phyloP scores from a whole-genome alignment of 2,329 filamentous ascomycete species.

The Ophiocordyceps camponoti-saundersi region DNA sequence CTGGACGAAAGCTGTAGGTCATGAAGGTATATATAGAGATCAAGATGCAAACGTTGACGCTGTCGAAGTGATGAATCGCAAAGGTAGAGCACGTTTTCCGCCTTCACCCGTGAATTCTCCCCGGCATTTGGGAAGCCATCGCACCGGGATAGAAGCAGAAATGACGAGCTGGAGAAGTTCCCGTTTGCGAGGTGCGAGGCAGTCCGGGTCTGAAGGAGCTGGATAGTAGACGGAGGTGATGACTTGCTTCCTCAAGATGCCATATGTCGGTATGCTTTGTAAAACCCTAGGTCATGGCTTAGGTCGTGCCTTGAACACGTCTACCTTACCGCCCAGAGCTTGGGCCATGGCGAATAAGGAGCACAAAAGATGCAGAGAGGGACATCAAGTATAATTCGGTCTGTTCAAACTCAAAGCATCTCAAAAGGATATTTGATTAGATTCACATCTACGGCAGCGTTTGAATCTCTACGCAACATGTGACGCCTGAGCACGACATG shows the following conservation, averaged over 20 bases:
- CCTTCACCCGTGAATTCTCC: not conserved
- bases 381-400: too few relatives aligned
- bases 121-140: not conserved
- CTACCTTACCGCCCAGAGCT: too few relatives aligned
- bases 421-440: too few relatives aligned
- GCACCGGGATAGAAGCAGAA: too few relatives aligned
- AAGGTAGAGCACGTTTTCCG: not conserved
- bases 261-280: too few relatives aligned
- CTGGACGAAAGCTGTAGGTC: not conserved
- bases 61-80: not conserved
- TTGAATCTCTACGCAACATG: not conserved
- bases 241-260: too few relatives aligned
- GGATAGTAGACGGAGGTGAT: not conserved
- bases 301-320: too few relatives aligned
- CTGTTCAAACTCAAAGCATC: too few relatives aligned
- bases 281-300: too few relatives aligned
- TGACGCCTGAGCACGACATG: not conserved
- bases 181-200: not conserved
- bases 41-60: not conserved
- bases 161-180: not conserved
- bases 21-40: not conserved
- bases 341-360: too few relatives aligned
- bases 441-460: not conserved
- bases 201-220: not conserved
- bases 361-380: too few relatives aligned